Percentiles rank a stretch among this genome's conserved stretches.
Evolutionary conservation across 202 grass and related monocot species (phyloP).

Genomic region (Musa balbisiana): DNA sequence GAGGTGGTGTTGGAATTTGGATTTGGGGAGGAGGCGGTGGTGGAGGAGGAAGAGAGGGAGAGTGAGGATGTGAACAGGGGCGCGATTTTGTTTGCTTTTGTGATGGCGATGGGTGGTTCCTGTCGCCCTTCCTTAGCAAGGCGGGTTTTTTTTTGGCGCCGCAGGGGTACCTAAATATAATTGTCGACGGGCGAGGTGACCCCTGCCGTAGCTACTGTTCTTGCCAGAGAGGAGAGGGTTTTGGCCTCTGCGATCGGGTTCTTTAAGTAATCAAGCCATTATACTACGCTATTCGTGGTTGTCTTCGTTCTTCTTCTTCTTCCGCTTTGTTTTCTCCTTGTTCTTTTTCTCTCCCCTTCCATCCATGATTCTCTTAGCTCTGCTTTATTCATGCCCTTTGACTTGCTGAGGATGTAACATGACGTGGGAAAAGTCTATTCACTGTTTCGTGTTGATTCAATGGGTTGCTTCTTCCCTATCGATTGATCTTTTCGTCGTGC

Average conservation of each 20-base stretch:
- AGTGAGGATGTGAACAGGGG: neutral
- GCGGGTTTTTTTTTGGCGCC: neutral
- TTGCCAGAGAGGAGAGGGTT: neutral
- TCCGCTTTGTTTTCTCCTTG: neutral
- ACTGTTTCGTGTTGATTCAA: neutral
- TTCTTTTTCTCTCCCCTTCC: neutral
- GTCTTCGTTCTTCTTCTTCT: conserved; percentile 1
- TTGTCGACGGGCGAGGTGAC: neutral
- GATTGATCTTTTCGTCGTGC: neutral
- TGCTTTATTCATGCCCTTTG: neutral
- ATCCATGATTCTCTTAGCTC: neutral
- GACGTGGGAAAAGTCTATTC: neutral
- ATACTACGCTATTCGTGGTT: conserved; percentile 17
- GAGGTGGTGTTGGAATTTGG: neutral
- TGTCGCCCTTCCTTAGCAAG: neutral
- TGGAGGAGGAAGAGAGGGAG: neutral
- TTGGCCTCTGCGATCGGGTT: conserved; percentile 6
- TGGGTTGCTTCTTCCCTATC: neutral
- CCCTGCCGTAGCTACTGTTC: neutral
- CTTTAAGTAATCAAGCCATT: neutral
- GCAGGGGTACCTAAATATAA: neutral
- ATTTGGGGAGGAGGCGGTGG: neutral
- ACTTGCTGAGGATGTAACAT: neutral
- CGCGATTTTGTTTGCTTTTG: neutral
- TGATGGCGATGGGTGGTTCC: neutral